Base-by-base conservation (phyloP, 345 rosid species). In the Aethionema arabicum region DNA sequence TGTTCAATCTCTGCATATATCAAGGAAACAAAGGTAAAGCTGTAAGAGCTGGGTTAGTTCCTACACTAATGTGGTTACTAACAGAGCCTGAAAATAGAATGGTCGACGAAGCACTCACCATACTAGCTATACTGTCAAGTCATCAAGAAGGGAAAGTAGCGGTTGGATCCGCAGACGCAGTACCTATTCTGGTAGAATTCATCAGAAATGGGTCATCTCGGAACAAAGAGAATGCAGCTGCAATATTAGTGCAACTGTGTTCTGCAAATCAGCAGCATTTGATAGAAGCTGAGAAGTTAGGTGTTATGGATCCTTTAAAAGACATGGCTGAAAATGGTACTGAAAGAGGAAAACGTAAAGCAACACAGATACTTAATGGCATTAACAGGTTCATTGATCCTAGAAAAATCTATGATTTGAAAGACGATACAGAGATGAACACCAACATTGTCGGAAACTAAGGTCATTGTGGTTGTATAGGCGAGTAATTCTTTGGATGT, bases 11-110 rank as follows among this genome's bases (percentile, higher is more conserved):
- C 72, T 89, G 97, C 74, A 85, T 89, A 8, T 92, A 70, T 74
- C 95, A 87, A 77, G 99, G 95, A 48, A 92, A 92, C 82, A 92
- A 85, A 66, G 97, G 88, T 33, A 92, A 79, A 83, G 97, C 99
- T 0, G 80, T 87, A 48, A 76, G 95, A 71, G 85, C 96, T 12
- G 95, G 97, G 49, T 77, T 87, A 59, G 82, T 87, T 43, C 85
- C 85, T 0, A 80, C 80, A 2, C 35, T 90, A 53, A 79, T 87
- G 90, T 49, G 50, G 53, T 69, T 87, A 50, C 63, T 90, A 56
- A 87, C 85, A 13, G 95, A 82, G 64, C 78, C 85, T 1, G 87
- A 83, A 47, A 82, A 86, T 13, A 51, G 79, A 54, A 82, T 90
- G 90, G 82, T 83, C 44, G 97, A 86, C 52, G 90, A 85, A 72